phyloP scores from a whole-genome alignment of 2,329 filamentous ascomycete species.

The Ceratocystis destructans region DNA sequence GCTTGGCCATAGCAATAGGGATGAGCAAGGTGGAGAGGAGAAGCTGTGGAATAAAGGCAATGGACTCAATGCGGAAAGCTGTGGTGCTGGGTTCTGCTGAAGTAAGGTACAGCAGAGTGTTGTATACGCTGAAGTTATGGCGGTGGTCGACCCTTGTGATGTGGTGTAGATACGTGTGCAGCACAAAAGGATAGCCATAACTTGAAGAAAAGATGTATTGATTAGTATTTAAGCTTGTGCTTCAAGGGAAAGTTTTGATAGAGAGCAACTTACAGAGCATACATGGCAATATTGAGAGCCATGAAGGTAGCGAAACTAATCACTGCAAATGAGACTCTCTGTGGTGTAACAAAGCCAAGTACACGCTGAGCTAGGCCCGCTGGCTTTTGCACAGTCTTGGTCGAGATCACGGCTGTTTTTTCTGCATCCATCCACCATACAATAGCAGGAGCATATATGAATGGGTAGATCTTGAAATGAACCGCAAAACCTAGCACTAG shows the following conservation, averaged over 20 bases:
- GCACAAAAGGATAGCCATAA: slow-evolving; percentile 68
- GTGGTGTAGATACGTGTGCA: slow-evolving; percentile 89
- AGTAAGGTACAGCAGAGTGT: slow-evolving; percentile 74
- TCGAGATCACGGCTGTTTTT: slow-evolving; percentile 25
- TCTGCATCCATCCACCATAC: slow-evolving; percentile 64
- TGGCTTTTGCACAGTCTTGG: not conserved
- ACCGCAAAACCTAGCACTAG: slow-evolving; percentile 67
- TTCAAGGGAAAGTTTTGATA: not conserved
- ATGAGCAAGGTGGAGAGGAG: slow-evolving; percentile 65
- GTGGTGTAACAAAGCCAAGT: slow-evolving; percentile 35
- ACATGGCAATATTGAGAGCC: slow-evolving; percentile 66
- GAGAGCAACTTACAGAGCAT: slow-evolving; percentile 42
- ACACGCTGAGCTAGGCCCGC: slow-evolving; percentile 22
- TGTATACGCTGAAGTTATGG: slow-evolving; percentile 97
- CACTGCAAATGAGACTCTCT: slow-evolving; percentile 44
- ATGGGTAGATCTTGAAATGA: slow-evolving; percentile 98
- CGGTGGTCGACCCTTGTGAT: slow-evolving; percentile 86
- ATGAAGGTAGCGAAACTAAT: slow-evolving; percentile 61
- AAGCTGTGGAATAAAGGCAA: slow-evolving; percentile 83
- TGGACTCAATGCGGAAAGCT: slow-evolving; percentile 48
- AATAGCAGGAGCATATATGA: slow-evolving; percentile 78
- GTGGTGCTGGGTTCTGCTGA: slow-evolving; percentile 44
- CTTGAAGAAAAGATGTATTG: slow-evolving; percentile 28
- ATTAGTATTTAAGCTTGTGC: slow-evolving; percentile 14
- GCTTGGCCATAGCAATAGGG: slow-evolving; percentile 63